phyloP scores from a whole-genome alignment of 306 rosid genomes.

The Sophora flavescens region DNA sequence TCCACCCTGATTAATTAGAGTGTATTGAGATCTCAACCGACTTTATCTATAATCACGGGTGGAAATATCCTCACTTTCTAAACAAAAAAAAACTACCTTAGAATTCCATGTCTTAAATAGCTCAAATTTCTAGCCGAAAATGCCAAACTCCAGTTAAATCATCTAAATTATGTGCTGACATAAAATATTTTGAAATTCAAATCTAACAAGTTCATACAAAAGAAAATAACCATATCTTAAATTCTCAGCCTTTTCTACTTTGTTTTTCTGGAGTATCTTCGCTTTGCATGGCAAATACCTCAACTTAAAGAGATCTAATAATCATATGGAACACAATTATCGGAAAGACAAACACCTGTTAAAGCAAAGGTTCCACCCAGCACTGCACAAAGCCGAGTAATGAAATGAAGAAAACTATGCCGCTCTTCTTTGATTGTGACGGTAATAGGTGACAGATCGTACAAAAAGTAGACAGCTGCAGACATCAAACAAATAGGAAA shows the following conservation, averaged over 20 bases:
- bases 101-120: background rate
- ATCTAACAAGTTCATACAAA: constrained; percentile 4
- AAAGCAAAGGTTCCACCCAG: constrained; percentile 97
- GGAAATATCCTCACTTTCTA: too few species aligned
- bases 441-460: constrained; percentile 96
- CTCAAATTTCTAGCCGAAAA: constrained; percentile 28
- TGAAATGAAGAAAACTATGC: constrained; percentile 94
- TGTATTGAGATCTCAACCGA: too few species aligned
- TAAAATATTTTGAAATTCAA: background rate
- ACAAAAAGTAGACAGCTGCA: constrained; percentile 98
- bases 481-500: constrained; percentile 39
- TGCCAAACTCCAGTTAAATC: constrained; percentile 9
- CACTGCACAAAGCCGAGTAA: constrained; percentile 96
- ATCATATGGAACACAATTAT: constrained; percentile 18
- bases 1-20: too few species aligned
- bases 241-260: constrained; percentile 13
- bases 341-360: constrained; percentile 66
- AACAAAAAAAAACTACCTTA: background rate
- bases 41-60: too few species aligned
- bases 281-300: background rate
- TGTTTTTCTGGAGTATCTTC: background rate
- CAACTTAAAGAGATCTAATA: background rate
- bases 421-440: constrained; percentile 98
- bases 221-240: background rate
- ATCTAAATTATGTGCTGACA: constrained; percentile 11